Base-by-base conservation (phyloP, 2,329 filamentous ascomycete species). In the Fusarium decemcellulare region DNA sequence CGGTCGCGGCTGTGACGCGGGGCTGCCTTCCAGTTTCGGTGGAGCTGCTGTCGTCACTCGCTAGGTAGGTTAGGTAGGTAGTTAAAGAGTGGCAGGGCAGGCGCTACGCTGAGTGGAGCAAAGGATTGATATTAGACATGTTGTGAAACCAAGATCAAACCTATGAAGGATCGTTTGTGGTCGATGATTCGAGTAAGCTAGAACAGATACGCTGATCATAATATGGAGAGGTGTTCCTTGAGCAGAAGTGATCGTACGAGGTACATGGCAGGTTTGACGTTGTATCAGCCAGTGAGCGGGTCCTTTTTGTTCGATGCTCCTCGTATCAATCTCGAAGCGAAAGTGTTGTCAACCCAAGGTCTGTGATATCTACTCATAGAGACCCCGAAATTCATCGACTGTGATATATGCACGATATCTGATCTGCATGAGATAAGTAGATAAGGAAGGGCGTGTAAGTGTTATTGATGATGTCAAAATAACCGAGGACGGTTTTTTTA, bases 21-120 rank as follows among this genome's bases (percentile, higher is more conserved):
- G 67, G 67, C 67, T 61, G 23, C 53, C 58, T 67, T 37, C 61
- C 65, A 62, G 44, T 57, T 67, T 58, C 34, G 46, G 67, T 61
- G 63, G 67, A 47, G 55, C 50, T 55, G 14, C 37, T 70, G 67
- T 70, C 67, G 67, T 70, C 67, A 70, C 63, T 64, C 27, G 6
- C 56, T 52, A 62, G 43, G 63, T 63, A 57, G 58, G 56, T 48
- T 44, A n/a, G n/a, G n/a, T n/a, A n/a, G n/a, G n/a, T n/a, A n/a
- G 52, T 48, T 32, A 61, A 64, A 67, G 44, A 32, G 54, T 44
- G 47, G 8, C 44, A 54, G 60, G 48, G 18, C 46, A 61, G 61
- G n/a, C 10, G 23, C 40, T n/a, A 65, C 50, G 51, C 57, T 56
- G 40, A 61, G 48, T 48, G 62, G 47, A 37, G 40, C 43, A 62